Evolutionary conservation across 2,329 filamentous ascomycete species (phyloP).

Genomic region (Botryotinia calthae): DNA sequence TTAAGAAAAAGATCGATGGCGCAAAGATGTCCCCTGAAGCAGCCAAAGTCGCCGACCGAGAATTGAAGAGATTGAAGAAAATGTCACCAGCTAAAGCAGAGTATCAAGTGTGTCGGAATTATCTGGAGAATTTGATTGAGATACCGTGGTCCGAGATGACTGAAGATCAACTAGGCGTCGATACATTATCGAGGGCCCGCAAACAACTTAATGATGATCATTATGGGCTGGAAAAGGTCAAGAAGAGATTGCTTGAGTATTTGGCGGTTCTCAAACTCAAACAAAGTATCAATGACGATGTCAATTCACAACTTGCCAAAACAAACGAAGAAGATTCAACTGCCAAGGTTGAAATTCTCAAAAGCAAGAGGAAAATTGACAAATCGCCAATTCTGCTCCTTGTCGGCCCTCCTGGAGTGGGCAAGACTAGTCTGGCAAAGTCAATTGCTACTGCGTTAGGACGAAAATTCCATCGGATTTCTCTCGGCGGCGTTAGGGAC

Average conservation of each 20-base stretch:
- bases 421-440: conserved; percentile 92
- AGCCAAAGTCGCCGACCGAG: conserved; percentile 84
- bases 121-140: conserved; percentile 88
- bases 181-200: conserved; percentile 74
- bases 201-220: conserved; percentile 95
- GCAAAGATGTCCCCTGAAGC: conserved; percentile 82
- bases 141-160: conserved; percentile 88
- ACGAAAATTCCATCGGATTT: conserved; percentile 95
- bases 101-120: conserved; percentile 89
- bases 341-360: conserved; percentile 68
- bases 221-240: conserved; percentile 94
- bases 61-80: conserved; percentile 83
- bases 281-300: conserved; percentile 79
- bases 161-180: conserved; percentile 78
- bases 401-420: conserved; percentile 88
- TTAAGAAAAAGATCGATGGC: conserved; percentile 81
- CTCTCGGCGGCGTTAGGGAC: conserved; percentile 89
- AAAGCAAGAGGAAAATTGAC: conserved; percentile 82
- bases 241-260: conserved; percentile 93
- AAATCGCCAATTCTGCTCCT: conserved; percentile 94
- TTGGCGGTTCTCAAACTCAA: conserved; percentile 94
- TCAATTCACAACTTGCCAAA: conserved; percentile 74
- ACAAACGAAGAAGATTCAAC: conserved; percentile 56
- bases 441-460: conserved; percentile 90
- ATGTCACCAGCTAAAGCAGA: conserved; percentile 97